These are phyloP conservation scores for Phtheirospermum japonicum DNA, from an alignment of 257 asterid species.

Conservation along the genomic window DNA sequence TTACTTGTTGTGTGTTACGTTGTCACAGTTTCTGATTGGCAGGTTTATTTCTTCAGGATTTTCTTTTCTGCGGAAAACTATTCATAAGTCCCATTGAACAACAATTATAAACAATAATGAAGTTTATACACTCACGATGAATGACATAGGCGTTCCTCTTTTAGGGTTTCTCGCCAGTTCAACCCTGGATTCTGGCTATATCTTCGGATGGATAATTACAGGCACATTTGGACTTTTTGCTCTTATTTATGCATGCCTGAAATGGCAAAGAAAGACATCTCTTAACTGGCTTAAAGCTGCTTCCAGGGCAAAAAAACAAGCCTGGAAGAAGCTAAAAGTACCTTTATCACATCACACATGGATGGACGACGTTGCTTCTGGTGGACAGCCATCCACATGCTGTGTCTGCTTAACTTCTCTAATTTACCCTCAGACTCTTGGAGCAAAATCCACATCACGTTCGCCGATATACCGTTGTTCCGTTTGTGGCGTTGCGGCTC, in stretches of 20 bases:
- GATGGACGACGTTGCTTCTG: conserved; percentile 59
- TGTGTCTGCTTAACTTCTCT: conserved; percentile 70
- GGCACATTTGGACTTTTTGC: conserved; percentile 67
- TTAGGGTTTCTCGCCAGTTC: conserved; percentile 48
- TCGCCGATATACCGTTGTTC: conserved; percentile 61
- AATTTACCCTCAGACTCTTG: conserved; percentile 51
- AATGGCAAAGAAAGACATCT: conserved; percentile 73
- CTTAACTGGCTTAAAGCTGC: conserved; percentile 90
- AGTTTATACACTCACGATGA: conserved; percentile 45
- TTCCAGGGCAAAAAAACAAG: conserved; percentile 75
- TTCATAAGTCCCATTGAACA: conserved; percentile 26
- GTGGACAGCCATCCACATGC: conserved; percentile 71
- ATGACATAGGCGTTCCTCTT: conserved; percentile 52
- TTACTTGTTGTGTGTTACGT: conserved; percentile 12
- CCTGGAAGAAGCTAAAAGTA: conserved; percentile 71
- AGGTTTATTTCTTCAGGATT: conserved; percentile 25
- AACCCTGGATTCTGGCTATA: conserved; percentile 47
- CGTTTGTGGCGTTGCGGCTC: conserved; percentile 79
- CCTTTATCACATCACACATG: conserved; percentile 75
- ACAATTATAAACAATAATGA: conserved; percentile 32
- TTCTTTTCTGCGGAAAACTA: conserved; percentile 18
- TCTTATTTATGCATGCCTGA: conserved; percentile 55
- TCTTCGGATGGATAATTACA: conserved; percentile 61
- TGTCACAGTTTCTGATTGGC: conserved; percentile 20
- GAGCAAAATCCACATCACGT: conserved; percentile 46